Percentiles rank a stretch among this genome's conserved stretches.
Evolutionary conservation across 2,329 filamentous ascomycete genomes (phyloP).

Genomic region (Ophioceras dolichostomum): DNA sequence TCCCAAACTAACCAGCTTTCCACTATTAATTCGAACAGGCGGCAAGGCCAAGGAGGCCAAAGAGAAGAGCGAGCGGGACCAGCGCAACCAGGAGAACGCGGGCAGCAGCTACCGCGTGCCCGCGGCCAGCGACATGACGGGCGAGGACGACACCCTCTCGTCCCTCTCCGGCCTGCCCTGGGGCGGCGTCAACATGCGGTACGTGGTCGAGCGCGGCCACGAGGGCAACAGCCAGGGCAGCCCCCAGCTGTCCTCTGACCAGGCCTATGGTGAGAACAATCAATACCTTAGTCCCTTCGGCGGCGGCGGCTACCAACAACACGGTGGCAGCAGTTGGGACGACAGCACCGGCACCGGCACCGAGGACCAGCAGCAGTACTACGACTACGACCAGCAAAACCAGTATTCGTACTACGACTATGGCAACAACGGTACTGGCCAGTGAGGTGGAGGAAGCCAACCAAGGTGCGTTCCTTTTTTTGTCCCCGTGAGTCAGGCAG

Average conservation of each 20-base stretch:
- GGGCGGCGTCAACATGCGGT: slow-evolving; percentile 54
- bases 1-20: too few relatives aligned
- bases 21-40: slow-evolving; percentile 30
- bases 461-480: too few relatives aligned
- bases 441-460: too few relatives aligned
- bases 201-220: slow-evolving; percentile 37
- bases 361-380: slow-evolving; percentile 17
- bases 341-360: slow-evolving; percentile 15
- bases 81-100: slow-evolving; percentile 50
- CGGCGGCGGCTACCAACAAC: slow-evolving; percentile 10
- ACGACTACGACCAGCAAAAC: slow-evolving; percentile 12
- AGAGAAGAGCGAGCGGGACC: slow-evolving; percentile 51
- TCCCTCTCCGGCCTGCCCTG: slow-evolving; percentile 57
- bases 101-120: slow-evolving; percentile 52
- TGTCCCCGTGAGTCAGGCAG: too few relatives aligned
- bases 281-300: slow-evolving; percentile 16
- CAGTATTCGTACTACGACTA: slow-evolving; percentile 10
- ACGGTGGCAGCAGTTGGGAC: slow-evolving; percentile 14
- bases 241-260: slow-evolving; percentile 20
- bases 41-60: slow-evolving; percentile 58
- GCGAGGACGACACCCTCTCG: slow-evolving; percentile 22
- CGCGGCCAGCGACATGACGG: slow-evolving; percentile 39
- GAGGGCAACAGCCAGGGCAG: slow-evolving; percentile 32
- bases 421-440: slow-evolving; percentile 5
- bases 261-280: slow-evolving; percentile 19